Conservation (phyloP, 2,329 filamentous ascomycete genomes). For the Biscogniauxia mediterranea region DNA sequence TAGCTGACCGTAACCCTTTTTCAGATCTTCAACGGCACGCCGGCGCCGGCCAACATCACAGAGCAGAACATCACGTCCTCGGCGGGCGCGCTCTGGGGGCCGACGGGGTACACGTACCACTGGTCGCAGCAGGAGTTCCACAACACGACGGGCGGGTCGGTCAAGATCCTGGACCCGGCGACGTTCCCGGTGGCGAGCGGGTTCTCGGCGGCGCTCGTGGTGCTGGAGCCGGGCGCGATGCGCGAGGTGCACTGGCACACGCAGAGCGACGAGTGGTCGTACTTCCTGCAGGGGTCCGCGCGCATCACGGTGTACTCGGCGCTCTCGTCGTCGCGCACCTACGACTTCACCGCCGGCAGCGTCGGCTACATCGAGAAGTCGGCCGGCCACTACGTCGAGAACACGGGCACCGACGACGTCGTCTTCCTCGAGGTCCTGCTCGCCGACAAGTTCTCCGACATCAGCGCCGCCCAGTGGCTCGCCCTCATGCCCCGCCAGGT, state of each 20-base stretch:
- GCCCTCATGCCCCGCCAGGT: constrained; percentile 57
- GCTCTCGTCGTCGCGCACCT: constrained; percentile 49
- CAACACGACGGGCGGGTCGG: constrained; percentile 52
- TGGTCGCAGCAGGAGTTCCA: constrained; percentile 51
- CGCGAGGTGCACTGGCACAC: constrained; percentile 65
- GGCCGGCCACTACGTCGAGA: constrained; percentile 60
- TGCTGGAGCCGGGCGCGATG: constrained; percentile 61
- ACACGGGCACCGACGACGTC: constrained; percentile 55
- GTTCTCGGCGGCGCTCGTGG: constrained; percentile 57
- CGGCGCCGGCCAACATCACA: constrained; percentile 43
- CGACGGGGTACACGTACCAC: constrained; percentile 48
- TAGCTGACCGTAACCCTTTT: constrained; percentile 1
- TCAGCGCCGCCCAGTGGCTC: constrained; percentile 58
- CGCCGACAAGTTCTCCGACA: constrained; percentile 50
- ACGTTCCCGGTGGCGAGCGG: constrained; percentile 56
- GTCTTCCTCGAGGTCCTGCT: constrained; percentile 60
- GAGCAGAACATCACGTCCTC: constrained; percentile 47
- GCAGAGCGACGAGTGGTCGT: constrained; percentile 59
- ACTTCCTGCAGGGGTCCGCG: constrained; percentile 55
- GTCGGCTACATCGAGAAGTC: constrained; percentile 58
- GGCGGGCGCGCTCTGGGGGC: constrained; percentile 40
- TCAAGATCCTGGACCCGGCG: constrained; percentile 57
- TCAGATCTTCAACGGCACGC: constrained; percentile 51
- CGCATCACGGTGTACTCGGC: constrained; percentile 56
- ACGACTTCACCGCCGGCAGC: constrained; percentile 59